Base-by-base conservation (phyloP, 2,329 filamentous ascomycete genomes). In the Endothia cerciana region DNA sequence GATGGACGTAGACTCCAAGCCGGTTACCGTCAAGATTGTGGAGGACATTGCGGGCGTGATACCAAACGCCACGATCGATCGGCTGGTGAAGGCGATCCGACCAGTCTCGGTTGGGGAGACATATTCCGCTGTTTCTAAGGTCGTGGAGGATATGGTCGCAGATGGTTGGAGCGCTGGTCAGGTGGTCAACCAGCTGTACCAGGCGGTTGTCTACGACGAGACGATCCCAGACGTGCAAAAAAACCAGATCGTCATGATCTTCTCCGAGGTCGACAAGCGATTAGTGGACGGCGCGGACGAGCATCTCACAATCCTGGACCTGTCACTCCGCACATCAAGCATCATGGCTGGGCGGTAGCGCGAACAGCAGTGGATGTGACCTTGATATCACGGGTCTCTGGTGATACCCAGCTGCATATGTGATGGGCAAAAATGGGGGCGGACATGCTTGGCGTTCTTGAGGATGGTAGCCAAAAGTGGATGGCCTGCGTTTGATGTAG, bases 31-130 rank as follows among this genome's bases (percentile, higher is more conserved):
- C 45, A 87, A 87, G 72, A 92, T 88, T 62, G 87, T 99, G 57
- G 92, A 98, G 75, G 95, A 99, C 73, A 99, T 99, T 75, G 94
- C 95, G 0, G 95, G 96, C 64, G 93, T 98, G 2, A 94, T 99
- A 71, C 95, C 96, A 0, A 85, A 89, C 17, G 72, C 76, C 13
- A 92, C 93, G 1, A 87, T 99, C 60, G 85, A 91, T 64, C 79
- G 77, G 10, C 83, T 99, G 19, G 81, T 92, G 15, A 80, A 87
- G 67, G 91, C 93, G 22, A 91, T 98, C 81, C 90, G 91, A 71
- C 92, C 93, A 4, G 85, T 82, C 70, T 85, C 85, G 30, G 83
- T 83, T 45, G 85, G 85, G 0, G 83, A 86, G 17, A 83, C 88
- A 0, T 99, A 97, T 74, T 85, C 88, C 67, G 84, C 86, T 15